Evolutionary conservation across 768 basidiomycete genomes (phyloP).

Genomic region (Rhodotorula taiwanensis): DNA sequence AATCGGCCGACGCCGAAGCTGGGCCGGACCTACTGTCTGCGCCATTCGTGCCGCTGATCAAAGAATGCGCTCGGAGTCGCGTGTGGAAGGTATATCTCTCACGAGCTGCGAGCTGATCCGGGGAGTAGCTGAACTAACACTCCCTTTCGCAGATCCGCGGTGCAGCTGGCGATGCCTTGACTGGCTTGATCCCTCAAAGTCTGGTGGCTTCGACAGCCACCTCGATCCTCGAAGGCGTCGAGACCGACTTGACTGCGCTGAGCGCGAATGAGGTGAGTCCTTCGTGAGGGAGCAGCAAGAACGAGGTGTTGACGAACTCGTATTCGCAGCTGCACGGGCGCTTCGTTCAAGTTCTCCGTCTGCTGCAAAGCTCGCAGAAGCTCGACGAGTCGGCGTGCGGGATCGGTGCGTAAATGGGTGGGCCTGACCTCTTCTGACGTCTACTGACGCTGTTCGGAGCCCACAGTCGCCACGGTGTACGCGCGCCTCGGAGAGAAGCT

Average conservation of each 20-base stretch:
- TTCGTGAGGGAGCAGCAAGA: not conserved
- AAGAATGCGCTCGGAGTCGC: slow-evolving; percentile 13
- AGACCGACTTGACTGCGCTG: not conserved
- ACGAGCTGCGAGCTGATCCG: not conserved
- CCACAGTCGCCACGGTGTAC: slow-evolving; percentile 17
- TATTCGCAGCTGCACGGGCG: slow-evolving; percentile 22
- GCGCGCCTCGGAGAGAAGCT: not conserved
- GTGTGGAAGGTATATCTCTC: slow-evolving; percentile 31
- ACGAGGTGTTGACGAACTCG: not conserved
- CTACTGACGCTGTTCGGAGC: too few relatives aligned
- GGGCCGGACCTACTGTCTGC: not conserved
- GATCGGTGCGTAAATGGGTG: not conserved
- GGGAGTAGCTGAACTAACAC: not conserved
- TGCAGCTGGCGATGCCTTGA: slow-evolving; percentile 29
- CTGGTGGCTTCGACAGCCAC: not conserved
- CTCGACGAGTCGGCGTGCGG: not conserved
- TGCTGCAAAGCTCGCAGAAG: slow-evolving; percentile 1
- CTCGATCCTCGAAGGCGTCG: not conserved
- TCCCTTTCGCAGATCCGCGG: slow-evolving; percentile 22
- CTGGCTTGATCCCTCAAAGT: slow-evolving; percentile 20
- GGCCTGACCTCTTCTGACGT: not conserved
- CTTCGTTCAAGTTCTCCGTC: slow-evolving; percentile 8
- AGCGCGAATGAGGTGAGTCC: slow-evolving; percentile 26
- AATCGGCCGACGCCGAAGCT: slow-evolving; percentile 1
- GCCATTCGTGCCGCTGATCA: slow-evolving; percentile 22